Evolutionary conservation across 169 alveolate species (phyloP), one percentile per base, ranked within the genome.

Genomic region (Plasmodium knowlesi): DNA sequence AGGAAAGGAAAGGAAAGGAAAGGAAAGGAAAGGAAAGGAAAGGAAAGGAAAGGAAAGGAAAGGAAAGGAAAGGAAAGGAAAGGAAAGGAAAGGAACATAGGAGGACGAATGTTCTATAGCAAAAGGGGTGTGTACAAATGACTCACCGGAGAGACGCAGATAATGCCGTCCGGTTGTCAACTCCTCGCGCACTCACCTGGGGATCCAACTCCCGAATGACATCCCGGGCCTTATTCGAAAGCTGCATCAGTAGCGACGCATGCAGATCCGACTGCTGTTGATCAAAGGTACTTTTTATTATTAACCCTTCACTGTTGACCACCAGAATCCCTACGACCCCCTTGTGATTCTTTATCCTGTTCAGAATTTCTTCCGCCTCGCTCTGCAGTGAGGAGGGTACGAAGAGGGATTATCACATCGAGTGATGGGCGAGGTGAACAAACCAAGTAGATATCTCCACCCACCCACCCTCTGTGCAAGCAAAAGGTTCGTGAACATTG

Each of bases 301-400:
- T 96, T 50, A 96, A 96, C 14, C 99, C 99, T 50, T 96, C 98
- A 41, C 96, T 95, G 95, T 97, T 97, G 16, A 98, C 98, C 50
- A 98, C 97, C 67, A 98, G 96, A 10, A 98, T 96, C 53, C 99
- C 99, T 85, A 95, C 92, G 1, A 98, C 99, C n/a, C 99, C 99
- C 92, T 98, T 98, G 94, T 98, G 99, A 14, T 99, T 98, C 92
- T 97, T 98, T 94, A 98, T 98, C 92, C 99, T 97, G 92, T 97
- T 97, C 86, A 98, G 92, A 12, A 99, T 98, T 93, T 98, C 99
- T 88, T 98, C 99, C 22, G 98, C 98, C 82, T 97, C 98, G 50
- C 96, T 82, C 98, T 84, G 28, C 4, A 12, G 30, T 10, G 8
- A 9, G 84, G 41, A 41, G 43, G 84, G 30, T 8, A 57, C 1